These are phyloP conservation scores for Gossypium rotundifolium DNA, from an alignment of 345 rosid species.

Conservation along the genomic window DNA sequence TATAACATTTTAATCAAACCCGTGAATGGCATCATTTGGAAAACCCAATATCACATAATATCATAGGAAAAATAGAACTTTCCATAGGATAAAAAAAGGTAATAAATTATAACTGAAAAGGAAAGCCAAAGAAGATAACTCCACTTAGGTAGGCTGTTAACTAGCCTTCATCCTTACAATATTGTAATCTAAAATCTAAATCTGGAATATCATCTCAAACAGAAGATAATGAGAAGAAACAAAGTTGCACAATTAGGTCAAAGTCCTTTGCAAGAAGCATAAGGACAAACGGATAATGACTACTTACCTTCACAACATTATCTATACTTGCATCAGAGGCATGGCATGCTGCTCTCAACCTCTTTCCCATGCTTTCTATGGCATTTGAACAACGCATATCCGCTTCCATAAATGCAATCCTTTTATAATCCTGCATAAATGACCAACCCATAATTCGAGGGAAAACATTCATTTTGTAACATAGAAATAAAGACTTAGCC, in stretches of 20 bases:
- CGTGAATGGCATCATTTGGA: not conserved
- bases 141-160: not conserved
- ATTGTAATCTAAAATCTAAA: not conserved
- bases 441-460: not conserved
- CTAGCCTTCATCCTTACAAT: not conserved
- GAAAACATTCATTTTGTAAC: not conserved
- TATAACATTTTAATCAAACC: slow-evolving; percentile 6
- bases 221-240: not conserved
- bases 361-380: slow-evolving; percentile 85
- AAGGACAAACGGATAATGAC: not conserved
- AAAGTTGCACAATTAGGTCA: not conserved
- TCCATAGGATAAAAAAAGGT: not conserved
- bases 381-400: slow-evolving; percentile 63
- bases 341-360: slow-evolving; percentile 88
- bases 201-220: not conserved
- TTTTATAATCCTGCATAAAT: slow-evolving; percentile 68
- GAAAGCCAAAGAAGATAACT: not conserved
- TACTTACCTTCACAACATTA: slow-evolving; percentile 63
- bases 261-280: not conserved
- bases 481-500: not conserved
- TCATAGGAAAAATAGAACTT: not conserved
- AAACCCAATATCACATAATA: not conserved
- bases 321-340: slow-evolving; percentile 74
- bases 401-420: slow-evolving; percentile 80
- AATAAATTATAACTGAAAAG: not conserved